A percentile compares a stretch with the other conserved stretches of the same genome.
phyloP scores from a whole-genome alignment of 179 eudicot genomes.

The Sideroxylon spinosum region DNA sequence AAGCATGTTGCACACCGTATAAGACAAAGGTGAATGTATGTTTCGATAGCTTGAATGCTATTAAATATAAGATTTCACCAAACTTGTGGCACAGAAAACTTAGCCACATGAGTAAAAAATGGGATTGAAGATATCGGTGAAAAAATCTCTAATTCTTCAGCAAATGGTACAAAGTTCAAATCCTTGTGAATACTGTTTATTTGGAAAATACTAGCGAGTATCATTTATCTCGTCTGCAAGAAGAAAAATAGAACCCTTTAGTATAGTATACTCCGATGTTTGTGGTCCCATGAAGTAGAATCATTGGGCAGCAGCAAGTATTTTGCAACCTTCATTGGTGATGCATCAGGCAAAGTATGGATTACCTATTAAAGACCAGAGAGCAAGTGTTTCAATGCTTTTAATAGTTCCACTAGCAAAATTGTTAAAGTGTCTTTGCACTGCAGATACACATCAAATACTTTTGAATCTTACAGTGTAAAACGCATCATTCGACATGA shows the following conservation, averaged over 20 bases:
- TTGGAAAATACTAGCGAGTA: not conserved
- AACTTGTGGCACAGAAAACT: constrained; percentile 18
- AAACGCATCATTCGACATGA: not conserved
- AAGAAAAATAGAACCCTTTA: too few relatives aligned
- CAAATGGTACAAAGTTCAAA: not conserved
- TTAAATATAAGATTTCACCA: constrained; percentile 6
- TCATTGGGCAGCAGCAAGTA: too few relatives aligned
- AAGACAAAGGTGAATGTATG: constrained; percentile 2
- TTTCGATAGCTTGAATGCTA: not conserved
- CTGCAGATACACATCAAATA: not conserved
- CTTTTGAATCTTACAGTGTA: not conserved
- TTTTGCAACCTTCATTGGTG: too few relatives aligned
- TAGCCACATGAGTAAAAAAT: constrained; percentile 11
- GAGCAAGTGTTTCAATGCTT: too few relatives aligned
- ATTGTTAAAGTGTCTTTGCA: not conserved
- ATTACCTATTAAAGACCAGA: too few relatives aligned
- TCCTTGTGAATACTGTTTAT: not conserved
- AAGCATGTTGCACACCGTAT: constrained; percentile 6
- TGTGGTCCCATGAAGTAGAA: too few relatives aligned
- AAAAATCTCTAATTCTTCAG: not conserved
- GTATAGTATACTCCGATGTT: too few relatives aligned
- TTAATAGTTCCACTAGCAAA: not conserved
- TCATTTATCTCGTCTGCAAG: too few relatives aligned
- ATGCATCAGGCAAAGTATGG: too few relatives aligned
- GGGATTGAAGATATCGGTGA: not conserved